A percentile compares a stretch with the other conserved stretches of the same genome.
Evolutionary conservation across 2,329 filamentous ascomycete genomes (phyloP).

Genomic region (Ceratocystis destructans): DNA sequence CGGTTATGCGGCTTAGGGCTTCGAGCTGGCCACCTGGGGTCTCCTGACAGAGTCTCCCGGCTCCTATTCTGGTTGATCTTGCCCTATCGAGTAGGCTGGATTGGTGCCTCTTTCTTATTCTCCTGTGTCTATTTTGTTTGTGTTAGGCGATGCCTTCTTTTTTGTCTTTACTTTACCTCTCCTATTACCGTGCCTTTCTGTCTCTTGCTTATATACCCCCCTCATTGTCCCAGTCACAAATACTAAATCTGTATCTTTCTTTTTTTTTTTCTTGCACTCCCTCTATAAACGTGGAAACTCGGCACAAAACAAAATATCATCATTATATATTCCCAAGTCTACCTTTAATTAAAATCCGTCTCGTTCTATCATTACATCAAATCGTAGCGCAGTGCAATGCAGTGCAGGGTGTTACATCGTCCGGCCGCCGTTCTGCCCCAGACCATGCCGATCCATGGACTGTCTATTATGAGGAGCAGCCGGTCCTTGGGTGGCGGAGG

Average conservation of each 20-base stretch:
- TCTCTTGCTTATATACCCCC: constrained; percentile 5
- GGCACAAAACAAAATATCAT: background rate
- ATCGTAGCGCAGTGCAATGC: background rate
- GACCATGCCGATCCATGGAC: background rate
- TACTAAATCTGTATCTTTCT: background rate
- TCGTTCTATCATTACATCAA: background rate
- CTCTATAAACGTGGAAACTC: too few relatives aligned
- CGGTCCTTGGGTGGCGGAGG: background rate
- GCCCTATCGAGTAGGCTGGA: background rate
- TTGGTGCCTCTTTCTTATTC: background rate
- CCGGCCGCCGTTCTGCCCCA: background rate
- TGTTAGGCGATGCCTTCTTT: background rate
- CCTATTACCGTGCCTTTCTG: background rate
- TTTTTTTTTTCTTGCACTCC: too few relatives aligned
- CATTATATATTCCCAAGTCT: background rate
- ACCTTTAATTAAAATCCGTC: background rate
- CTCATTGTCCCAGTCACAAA: background rate
- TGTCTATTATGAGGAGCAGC: background rate
- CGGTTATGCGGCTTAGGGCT: background rate
- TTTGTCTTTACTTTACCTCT: background rate
- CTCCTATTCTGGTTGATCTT: background rate
- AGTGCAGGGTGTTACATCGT: background rate
- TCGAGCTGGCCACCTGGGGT: background rate
- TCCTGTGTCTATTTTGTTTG: background rate
- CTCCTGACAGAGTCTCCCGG: background rate